phyloP scores from a whole-genome alignment of 2,329 filamentous ascomycete species.

The Pseudogymnoascus sp. region DNA sequence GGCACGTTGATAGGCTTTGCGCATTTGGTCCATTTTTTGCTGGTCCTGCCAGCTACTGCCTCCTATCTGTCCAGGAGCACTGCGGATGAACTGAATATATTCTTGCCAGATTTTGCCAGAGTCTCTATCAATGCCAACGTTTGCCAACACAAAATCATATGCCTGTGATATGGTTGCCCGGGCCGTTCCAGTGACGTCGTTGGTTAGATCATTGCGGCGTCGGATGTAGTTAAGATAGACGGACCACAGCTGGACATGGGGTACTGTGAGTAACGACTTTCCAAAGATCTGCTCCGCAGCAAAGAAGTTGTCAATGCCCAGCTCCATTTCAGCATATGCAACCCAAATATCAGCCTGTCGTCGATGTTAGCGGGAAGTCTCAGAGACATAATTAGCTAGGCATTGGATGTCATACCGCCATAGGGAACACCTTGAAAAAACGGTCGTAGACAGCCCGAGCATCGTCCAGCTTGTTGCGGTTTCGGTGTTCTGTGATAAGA shows the following conservation, averaged over 20 bases:
- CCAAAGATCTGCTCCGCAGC: conserved; percentile 78
- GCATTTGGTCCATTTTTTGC: conserved; percentile 91
- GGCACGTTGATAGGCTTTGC: conserved; percentile 86
- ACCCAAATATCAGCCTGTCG: conserved; percentile 83
- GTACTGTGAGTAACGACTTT: conserved; percentile 66
- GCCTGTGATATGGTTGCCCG: conserved; percentile 74
- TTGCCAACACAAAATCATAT: conserved; percentile 86
- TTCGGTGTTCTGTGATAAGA: conserved; percentile 77
- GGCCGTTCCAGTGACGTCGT: conserved; percentile 67
- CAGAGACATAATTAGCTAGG: conserved; percentile 11
- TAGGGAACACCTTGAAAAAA: conserved; percentile 81
- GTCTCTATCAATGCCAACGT: conserved; percentile 85
- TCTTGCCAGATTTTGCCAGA: conserved; percentile 87
- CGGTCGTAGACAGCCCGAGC: conserved; percentile 73
- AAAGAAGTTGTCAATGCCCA: conserved; percentile 73
- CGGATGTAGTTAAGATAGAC: conserved; percentile 94
- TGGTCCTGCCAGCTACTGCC: conserved; percentile 91
- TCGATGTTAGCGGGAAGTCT: conserved; percentile 27
- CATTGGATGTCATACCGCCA: conserved; percentile 61
- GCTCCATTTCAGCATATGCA: conserved; percentile 80
- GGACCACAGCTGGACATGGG: conserved; percentile 82
- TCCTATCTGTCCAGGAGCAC: conserved; percentile 74
- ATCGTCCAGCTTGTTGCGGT: conserved; percentile 73
- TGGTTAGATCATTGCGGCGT: conserved; percentile 76
- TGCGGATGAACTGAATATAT: conserved; percentile 88